These are phyloP conservation scores for Trichosporon sp. DNA, from an alignment of 1,284 basidiomycete genomes.

Conservation along the genomic window DNA sequence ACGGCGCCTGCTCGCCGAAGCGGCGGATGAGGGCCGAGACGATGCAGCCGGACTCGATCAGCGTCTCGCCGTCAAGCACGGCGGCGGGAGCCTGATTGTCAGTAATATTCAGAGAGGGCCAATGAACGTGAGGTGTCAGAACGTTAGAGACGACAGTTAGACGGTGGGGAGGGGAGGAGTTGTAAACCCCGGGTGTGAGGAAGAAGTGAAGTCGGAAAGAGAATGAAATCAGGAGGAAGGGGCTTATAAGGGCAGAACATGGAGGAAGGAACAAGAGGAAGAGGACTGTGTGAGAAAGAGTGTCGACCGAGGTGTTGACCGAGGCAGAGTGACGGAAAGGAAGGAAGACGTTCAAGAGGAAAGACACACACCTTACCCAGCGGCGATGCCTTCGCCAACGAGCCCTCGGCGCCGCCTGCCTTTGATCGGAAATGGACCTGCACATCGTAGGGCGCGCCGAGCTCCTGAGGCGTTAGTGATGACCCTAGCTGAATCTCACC, in stretches of 20 bases:
- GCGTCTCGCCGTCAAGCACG: constrained; percentile 24
- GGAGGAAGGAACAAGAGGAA: background rate
- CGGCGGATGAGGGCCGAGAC: constrained; percentile 25
- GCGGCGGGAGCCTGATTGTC: constrained; percentile 28
- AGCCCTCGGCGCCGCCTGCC: constrained; percentile 21
- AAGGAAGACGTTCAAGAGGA: too few species aligned
- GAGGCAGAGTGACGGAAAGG: too few species aligned
- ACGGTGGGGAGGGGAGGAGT: too few species aligned
- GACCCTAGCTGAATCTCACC: constrained; percentile 35
- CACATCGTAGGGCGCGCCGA: constrained; percentile 33
- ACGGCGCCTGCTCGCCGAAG: constrained; percentile 29
- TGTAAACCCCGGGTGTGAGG: too few species aligned
- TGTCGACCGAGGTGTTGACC: too few species aligned
- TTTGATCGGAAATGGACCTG: constrained; percentile 30
- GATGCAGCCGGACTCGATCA: constrained; percentile 39
- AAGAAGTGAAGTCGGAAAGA: too few species aligned
- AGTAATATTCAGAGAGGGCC: too few species aligned
- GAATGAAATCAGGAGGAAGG: too few species aligned
- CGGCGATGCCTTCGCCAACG: constrained; percentile 24
- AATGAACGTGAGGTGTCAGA: too few species aligned
- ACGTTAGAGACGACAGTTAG: background rate
- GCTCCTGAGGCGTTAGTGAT: constrained; percentile 22
- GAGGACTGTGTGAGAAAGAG: too few species aligned
- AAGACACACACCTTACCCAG: constrained; percentile 25
- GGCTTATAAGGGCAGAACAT: background rate